These are phyloP conservation scores for Pleoardoris graminearum DNA, from an alignment of 2,329 filamentous ascomycete genomes.

Conservation along the genomic window DNA sequence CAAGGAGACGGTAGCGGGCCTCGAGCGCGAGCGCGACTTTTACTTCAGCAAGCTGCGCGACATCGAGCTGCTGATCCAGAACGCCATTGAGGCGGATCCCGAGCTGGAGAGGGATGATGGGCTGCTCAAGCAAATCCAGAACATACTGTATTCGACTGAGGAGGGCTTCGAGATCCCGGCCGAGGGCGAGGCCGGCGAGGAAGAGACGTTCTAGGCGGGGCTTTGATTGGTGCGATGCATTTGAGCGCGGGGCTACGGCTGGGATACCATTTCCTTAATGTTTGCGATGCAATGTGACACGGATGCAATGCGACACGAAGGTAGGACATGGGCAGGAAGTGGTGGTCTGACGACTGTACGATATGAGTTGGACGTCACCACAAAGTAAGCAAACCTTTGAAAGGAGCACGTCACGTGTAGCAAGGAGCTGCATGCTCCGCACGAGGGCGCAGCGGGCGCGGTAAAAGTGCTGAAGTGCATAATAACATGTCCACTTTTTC, in stretches of 20 bases:
- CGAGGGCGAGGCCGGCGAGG: constrained; percentile 74
- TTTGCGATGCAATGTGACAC: constrained; percentile 27
- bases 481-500: constrained; percentile 1
- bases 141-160: constrained; percentile 95
- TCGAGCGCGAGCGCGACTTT: constrained; percentile 96
- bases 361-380: too few relatives aligned
- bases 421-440: neutral
- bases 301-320: constrained; percentile 23
- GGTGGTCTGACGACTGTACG: neutral
- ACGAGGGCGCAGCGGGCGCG: neutral
- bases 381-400: too few relatives aligned
- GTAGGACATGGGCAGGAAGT: neutral
- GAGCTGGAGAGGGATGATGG: constrained; percentile 93
- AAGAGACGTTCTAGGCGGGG: constrained; percentile 58
- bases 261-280: constrained; percentile 36
- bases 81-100: constrained; percentile 87
- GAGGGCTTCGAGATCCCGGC: constrained; percentile 81
- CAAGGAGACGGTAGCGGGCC: constrained; percentile 91
- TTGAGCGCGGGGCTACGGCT: constrained; percentile 31
- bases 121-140: constrained; percentile 93
- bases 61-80: constrained; percentile 92
- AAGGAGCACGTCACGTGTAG: neutral
- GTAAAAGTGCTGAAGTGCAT: constrained; percentile 1
- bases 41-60: constrained; percentile 99
- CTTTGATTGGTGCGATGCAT: constrained; percentile 36